Base-by-base conservation (phyloP, 345 rosid species). In the Lepidium aucheri region DNA sequence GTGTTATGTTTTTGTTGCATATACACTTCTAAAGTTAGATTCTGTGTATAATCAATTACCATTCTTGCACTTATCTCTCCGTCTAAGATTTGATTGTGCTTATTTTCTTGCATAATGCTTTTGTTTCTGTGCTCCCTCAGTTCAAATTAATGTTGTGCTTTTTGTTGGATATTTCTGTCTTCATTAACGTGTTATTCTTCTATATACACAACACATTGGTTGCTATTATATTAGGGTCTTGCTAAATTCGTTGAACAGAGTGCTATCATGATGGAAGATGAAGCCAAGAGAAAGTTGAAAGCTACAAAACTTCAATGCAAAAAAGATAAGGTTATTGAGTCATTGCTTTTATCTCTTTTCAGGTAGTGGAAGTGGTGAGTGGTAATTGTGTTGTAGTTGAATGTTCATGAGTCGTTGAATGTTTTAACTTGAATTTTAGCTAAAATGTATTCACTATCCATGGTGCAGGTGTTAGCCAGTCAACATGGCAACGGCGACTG, bases 161-260 rank as follows among this genome's bases (percentile, higher is more conserved):
- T 41, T 60, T 43, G 30, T 61, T n/a, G n/a, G n/a, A n/a, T n/a
- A n/a, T n/a, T n/a, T n/a, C n/a, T n/a, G n/a, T n/a, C n/a, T n/a
- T n/a, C n/a, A n/a, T n/a, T n/a, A n/a, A n/a, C n/a, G n/a, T n/a
- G n/a, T n/a, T n/a, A n/a, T n/a, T n/a, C n/a, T n/a, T n/a, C n/a
- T n/a, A n/a, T n/a, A n/a, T n/a, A n/a, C n/a, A n/a, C n/a, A n/a
- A n/a, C n/a, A 44, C 53, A 43, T 20, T 18, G 32, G 43, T 40
- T 74, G 5, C 35, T 54, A 45, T n/a, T n/a, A n/a, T n/a, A n/a
- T 47, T 56, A 95, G 99, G 98, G 99, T 72, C 85, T 95, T 38
- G 99, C 97, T 77, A 89, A 89, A 78, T 95, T 62, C 79, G 88
- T 95, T 60, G 99, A 91, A 63, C 91, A 98, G 99, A 95, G 97